phyloP scores from a whole-genome alignment of 2,329 filamentous ascomycete species.

The Fusarium euwallaceae region DNA sequence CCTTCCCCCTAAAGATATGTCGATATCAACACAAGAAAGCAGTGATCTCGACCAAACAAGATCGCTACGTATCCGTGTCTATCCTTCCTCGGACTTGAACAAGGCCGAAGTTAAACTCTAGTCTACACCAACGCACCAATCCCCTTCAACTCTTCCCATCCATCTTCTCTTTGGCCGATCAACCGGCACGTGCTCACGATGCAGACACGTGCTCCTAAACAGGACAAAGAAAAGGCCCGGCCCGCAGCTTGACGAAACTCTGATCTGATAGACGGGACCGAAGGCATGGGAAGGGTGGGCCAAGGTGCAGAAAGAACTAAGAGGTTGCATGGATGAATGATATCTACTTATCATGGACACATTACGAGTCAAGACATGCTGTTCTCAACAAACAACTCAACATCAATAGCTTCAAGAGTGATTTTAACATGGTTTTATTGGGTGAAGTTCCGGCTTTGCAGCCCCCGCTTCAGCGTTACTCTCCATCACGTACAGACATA shows the following conservation, averaged over 20 bases:
- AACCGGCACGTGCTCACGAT: conserved; percentile 15
- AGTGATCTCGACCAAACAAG: background rate
- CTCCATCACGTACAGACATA: conserved; percentile 31
- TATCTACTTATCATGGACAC: background rate
- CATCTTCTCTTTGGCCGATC: background rate
- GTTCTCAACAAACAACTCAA: background rate
- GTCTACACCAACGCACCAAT: conserved; percentile 4
- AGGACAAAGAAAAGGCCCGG: conserved; percentile 36
- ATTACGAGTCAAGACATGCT: background rate
- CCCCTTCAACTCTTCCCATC: conserved; percentile 1
- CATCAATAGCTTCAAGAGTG: background rate
- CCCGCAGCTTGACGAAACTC: conserved; percentile 38
- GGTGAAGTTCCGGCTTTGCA: conserved; percentile 38
- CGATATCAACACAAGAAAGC: background rate
- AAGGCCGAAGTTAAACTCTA: background rate
- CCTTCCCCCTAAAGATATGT: background rate
- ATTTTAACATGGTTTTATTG: conserved; percentile 42
- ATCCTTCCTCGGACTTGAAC: background rate
- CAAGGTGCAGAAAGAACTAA: background rate
- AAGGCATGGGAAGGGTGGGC: background rate
- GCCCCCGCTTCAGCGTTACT: conserved; percentile 34
- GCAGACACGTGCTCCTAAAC: background rate
- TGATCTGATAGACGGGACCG: conserved; percentile 9
- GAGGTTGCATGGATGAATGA: background rate
- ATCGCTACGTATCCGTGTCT: background rate